Evolutionary conservation across 2,329 filamentous ascomycete genomes (phyloP).

Genomic region (Aspergillus hortae): DNA sequence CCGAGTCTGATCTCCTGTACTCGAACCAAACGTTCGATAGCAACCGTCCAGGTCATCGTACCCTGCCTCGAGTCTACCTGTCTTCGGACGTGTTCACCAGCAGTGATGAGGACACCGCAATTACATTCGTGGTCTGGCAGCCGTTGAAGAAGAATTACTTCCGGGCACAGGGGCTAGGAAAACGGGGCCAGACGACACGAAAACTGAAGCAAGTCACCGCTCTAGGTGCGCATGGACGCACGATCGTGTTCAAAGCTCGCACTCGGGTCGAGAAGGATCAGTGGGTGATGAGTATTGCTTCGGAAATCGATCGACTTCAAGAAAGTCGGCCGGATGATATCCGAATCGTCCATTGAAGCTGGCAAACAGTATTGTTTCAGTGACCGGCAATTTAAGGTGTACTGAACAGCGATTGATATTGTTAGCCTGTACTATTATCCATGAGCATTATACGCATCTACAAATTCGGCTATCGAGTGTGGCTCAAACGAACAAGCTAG

Average conservation of each 20-base stretch:
- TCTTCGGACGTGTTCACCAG: conserved; percentile 58
- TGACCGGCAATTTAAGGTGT: too few relatives aligned
- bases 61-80: conserved; percentile 58
- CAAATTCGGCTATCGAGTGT: too few relatives aligned
- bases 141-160: conserved; percentile 57
- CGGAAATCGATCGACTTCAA: conserved; percentile 62
- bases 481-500: too few relatives aligned
- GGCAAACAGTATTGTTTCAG: too few relatives aligned
- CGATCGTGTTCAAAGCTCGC: conserved; percentile 63
- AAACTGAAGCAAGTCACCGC: conserved; percentile 57
- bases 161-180: conserved; percentile 38
- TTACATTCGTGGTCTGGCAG: conserved; percentile 65
- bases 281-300: conserved; percentile 64
- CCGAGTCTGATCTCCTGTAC: conserved; percentile 61
- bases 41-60: conserved; percentile 57
- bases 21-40: conserved; percentile 62
- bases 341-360: conserved; percentile 29
- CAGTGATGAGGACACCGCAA: conserved; percentile 63
- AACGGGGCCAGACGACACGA: conserved; percentile 41
- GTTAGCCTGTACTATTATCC: too few relatives aligned
- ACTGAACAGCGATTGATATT: too few relatives aligned
- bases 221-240: conserved; percentile 58
- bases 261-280: conserved; percentile 64
- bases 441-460: too few relatives aligned
- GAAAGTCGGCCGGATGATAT: conserved; percentile 48